Conservation (phyloP, 257 asterid species). For the Solanum appendiculatum region DNA sequence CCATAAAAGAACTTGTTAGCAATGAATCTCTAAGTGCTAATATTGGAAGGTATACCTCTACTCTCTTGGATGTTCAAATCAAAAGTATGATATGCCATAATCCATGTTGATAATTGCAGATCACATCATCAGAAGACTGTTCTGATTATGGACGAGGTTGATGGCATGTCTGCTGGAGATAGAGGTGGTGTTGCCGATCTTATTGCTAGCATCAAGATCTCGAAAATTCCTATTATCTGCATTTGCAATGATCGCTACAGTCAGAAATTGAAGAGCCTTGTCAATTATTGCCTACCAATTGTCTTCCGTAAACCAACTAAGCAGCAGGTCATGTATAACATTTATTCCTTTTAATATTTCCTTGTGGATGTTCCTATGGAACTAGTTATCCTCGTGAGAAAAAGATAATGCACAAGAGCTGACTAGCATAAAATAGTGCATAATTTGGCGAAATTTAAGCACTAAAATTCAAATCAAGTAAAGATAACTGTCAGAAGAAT, state of each 20-base stretch:
- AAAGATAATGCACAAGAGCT: not conserved
- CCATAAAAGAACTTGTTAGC: constrained; percentile 82
- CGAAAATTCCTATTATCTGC: constrained; percentile 92
- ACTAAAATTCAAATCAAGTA: not conserved
- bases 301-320: constrained; percentile 89
- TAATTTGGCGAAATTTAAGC: not conserved
- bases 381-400: not conserved
- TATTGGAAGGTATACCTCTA: constrained; percentile 53
- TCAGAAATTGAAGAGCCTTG: constrained; percentile 96
- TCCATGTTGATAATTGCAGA: constrained; percentile 36
- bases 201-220: constrained; percentile 85
- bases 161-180: constrained; percentile 99
- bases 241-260: constrained; percentile 97
- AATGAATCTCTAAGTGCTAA: constrained; percentile 57
- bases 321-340: constrained; percentile 68
- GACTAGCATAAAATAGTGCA: too few species aligned
- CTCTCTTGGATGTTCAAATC: constrained; percentile 1
- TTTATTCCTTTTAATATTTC: not conserved
- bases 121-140: constrained; percentile 63
- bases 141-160: constrained; percentile 99
- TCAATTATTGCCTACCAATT: constrained; percentile 81
- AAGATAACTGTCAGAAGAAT: not conserved
- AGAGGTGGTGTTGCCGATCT: constrained; percentile 99
- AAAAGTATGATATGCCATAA: not conserved
- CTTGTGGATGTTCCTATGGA: not conserved